Percentiles rank a stretch among this genome's conserved stretches.
Conservation (phyloP, 2,329 filamentous ascomycete genomes). For the Ophiostoma populinum region DNA sequence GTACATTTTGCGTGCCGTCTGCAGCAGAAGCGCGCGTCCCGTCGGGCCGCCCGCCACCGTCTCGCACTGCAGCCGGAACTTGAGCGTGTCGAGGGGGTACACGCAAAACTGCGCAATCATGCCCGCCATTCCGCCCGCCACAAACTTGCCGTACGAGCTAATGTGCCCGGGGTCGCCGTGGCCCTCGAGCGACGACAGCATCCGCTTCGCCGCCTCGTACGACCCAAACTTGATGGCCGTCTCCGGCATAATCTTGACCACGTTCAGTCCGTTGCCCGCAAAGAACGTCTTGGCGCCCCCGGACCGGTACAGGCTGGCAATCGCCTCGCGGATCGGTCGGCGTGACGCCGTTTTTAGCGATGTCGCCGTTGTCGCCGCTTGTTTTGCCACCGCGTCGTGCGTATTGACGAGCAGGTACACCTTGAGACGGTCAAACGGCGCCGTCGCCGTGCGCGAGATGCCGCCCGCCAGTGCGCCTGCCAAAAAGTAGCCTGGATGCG, state of each 20-base stretch:
- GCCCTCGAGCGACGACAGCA: slow-evolving; percentile 72
- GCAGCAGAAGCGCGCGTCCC: slow-evolving; percentile 65
- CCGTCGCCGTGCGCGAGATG: slow-evolving; percentile 86
- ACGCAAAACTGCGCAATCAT: slow-evolving; percentile 93
- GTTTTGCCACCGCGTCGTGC: slow-evolving; percentile 22
- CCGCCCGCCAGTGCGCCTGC: slow-evolving; percentile 90
- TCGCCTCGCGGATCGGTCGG: slow-evolving; percentile 53
- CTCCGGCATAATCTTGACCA: slow-evolving; percentile 96
- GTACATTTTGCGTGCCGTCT: slow-evolving; percentile 79
- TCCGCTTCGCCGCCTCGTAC: slow-evolving; percentile 86
- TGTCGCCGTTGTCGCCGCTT: slow-evolving; percentile 21
- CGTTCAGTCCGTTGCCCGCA: slow-evolving; percentile 89
- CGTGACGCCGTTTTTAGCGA: slow-evolving; percentile 43
- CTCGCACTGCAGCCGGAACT: slow-evolving; percentile 79
- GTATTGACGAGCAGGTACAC: slow-evolving; percentile 95
- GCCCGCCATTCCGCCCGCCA: slow-evolving; percentile 77
- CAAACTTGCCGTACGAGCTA: slow-evolving; percentile 70
- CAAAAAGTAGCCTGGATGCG: slow-evolving; percentile 91
- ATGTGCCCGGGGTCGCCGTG: slow-evolving; percentile 68
- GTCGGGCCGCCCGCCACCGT: slow-evolving; percentile 71
- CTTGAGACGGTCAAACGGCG: slow-evolving; percentile 89
- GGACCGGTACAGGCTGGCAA: slow-evolving; percentile 64
- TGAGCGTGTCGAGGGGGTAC: slow-evolving; percentile 81
- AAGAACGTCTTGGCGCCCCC: slow-evolving; percentile 83
- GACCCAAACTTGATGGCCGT: slow-evolving; percentile 97